Percentiles rank a stretch among this genome's conserved stretches.
phyloP scores from a whole-genome alignment of 208 protist species.

The Trypanosoma scelopori region DNA sequence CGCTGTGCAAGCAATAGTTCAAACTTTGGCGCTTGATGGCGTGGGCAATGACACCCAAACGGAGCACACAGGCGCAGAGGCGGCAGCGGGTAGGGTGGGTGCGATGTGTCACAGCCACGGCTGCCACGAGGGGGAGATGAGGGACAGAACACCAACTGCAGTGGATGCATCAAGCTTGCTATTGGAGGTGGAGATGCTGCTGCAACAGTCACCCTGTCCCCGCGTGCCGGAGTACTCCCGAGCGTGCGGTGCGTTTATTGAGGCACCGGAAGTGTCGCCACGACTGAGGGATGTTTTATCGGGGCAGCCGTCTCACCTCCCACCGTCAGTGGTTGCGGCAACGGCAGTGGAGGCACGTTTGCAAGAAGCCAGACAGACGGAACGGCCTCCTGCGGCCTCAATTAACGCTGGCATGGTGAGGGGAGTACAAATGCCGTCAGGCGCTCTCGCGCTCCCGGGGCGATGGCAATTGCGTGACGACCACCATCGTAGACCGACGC shows the following conservation, averaged over 20 bases:
- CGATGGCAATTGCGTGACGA: constrained; percentile 1
- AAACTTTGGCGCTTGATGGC: neutral
- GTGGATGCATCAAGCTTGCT: constrained; percentile 13
- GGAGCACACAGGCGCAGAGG: neutral
- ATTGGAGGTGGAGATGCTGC: constrained; percentile 16
- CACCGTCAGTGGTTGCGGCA: no score
- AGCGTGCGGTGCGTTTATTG: no score
- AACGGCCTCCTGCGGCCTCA: neutral
- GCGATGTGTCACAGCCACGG: no score
- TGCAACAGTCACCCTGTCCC: neutral
- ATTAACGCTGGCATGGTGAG: neutral
- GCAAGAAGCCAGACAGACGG: no score
- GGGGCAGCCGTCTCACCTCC: no score
- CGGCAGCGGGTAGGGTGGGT: neutral
- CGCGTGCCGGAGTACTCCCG: no score
- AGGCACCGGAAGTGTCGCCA: no score
- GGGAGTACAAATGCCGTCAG: neutral
- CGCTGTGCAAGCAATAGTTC: constrained; percentile 6
- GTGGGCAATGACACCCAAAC: neutral
- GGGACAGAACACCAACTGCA: neutral
- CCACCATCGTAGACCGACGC: neutral
- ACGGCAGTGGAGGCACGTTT: no score
- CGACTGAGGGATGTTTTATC: no score
- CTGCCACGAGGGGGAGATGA: neutral
- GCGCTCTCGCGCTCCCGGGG: neutral